phyloP scores from a whole-genome alignment of 2,329 filamentous ascomycete species.

The Scedosporium dehoogii region DNA sequence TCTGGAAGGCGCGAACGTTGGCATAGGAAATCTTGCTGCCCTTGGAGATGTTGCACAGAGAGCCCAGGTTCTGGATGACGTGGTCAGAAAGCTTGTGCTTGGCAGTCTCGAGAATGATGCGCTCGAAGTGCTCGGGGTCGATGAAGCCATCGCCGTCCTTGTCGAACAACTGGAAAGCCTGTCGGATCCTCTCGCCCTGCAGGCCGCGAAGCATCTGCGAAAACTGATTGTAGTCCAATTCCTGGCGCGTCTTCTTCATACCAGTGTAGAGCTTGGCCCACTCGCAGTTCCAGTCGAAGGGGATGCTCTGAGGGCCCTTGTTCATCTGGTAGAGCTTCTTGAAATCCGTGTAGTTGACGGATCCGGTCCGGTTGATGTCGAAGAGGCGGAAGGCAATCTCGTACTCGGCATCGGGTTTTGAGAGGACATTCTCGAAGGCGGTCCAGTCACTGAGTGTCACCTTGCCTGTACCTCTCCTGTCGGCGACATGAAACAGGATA shows the following conservation, averaged over 20 bases:
- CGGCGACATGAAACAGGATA: conserved; percentile 85
- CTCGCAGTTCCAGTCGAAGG: conserved; percentile 94
- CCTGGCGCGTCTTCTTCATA: conserved; percentile 75
- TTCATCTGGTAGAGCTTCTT: conserved; percentile 76
- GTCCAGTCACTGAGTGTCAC: conserved; percentile 80
- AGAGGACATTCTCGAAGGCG: conserved; percentile 86
- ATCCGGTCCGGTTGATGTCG: conserved; percentile 72
- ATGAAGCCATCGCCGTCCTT: conserved; percentile 91
- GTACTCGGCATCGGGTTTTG: conserved; percentile 94
- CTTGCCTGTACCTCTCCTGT: conserved; percentile 62
- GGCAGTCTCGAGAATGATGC: conserved; percentile 88
- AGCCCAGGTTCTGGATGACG: conserved; percentile 79
- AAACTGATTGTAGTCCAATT: conserved; percentile 92
- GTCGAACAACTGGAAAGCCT: conserved; percentile 89
- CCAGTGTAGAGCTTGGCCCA: conserved; percentile 95
- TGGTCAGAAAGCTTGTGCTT: conserved; percentile 97
- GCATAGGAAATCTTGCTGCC: conserved; percentile 95
- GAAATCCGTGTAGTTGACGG: conserved; percentile 85
- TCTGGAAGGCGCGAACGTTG: conserved; percentile 95
- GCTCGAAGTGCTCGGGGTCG: conserved; percentile 88
- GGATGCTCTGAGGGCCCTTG: conserved; percentile 74
- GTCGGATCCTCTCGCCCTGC: conserved; percentile 89
- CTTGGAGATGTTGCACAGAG: conserved; percentile 86
- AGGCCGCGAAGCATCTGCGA: conserved; percentile 95
- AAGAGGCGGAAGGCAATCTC: conserved; percentile 97